These are phyloP conservation scores for Leptodermis oblonga DNA, from an alignment of 257 asterid genomes.

Conservation along the genomic window DNA sequence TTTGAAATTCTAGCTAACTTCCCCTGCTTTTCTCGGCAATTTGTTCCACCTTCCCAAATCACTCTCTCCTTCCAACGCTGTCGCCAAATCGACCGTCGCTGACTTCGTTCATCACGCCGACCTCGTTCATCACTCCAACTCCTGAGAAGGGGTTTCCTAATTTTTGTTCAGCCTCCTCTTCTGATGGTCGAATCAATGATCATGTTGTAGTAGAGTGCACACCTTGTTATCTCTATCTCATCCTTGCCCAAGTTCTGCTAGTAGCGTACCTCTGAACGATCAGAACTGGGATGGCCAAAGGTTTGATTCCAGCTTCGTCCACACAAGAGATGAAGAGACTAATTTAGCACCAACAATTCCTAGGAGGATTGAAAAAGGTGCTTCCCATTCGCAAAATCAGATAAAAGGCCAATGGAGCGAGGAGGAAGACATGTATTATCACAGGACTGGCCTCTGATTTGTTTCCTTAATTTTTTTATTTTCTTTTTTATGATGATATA, in stretches of 20 bases:
- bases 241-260: slow-evolving; percentile 12
- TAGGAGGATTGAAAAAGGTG: slow-evolving; percentile 17
- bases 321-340: not conserved
- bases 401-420: slow-evolving; percentile 76
- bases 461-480: not conserved
- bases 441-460: not conserved
- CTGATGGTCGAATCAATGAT: slow-evolving; percentile 7
- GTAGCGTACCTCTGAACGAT: not conserved
- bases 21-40: too few relatives aligned
- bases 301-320: not conserved
- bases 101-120: too few relatives aligned
- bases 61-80: too few relatives aligned
- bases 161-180: slow-evolving; percentile 4
- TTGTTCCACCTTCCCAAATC: too few relatives aligned
- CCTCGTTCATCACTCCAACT: too few relatives aligned
- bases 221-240: not conserved
- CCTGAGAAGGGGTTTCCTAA: slow-evolving; percentile 1
- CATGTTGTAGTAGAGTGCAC: slow-evolving; percentile 12
- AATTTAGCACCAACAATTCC: not conserved
- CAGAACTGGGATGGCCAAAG: not conserved
- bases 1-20: too few relatives aligned
- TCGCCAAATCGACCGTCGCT: too few relatives aligned
- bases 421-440: slow-evolving; percentile 54
- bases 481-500: not conserved
- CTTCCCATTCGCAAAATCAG: slow-evolving; percentile 25